A percentile compares a stretch with the other conserved stretches of the same genome.
Conservation (phyloP, 2,329 filamentous ascomycete species). For the Mariannaea elegans region DNA sequence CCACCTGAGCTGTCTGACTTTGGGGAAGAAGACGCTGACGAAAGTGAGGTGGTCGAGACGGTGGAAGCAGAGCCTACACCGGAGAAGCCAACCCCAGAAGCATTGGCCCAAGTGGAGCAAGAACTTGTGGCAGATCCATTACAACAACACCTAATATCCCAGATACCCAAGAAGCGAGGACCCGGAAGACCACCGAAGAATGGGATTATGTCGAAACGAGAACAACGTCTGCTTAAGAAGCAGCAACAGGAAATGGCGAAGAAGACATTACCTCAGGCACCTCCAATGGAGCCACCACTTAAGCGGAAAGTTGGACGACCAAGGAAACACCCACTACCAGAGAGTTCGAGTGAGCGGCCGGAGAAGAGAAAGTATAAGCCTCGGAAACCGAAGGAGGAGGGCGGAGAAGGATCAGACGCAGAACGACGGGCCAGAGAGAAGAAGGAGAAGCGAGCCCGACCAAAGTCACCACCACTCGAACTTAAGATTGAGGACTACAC, state of each 20-base stretch:
- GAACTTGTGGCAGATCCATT: slow-evolving; percentile 45
- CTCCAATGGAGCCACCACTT: slow-evolving; percentile 58
- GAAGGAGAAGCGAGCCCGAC: slow-evolving; percentile 66
- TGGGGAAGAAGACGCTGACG: slow-evolving; percentile 48
- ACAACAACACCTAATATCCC: slow-evolving; percentile 49
- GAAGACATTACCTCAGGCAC: slow-evolving; percentile 59
- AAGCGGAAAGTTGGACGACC: slow-evolving; percentile 74
- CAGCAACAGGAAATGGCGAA: slow-evolving; percentile 57
- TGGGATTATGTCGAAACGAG: slow-evolving; percentile 83
- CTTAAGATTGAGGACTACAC: slow-evolving; percentile 65
- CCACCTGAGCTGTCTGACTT: slow-evolving; percentile 52
- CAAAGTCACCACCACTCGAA: slow-evolving; percentile 68
- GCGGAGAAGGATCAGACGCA: slow-evolving; percentile 64
- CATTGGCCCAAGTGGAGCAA: slow-evolving; percentile 39
- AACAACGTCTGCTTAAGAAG: slow-evolving; percentile 72
- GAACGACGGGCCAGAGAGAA: slow-evolving; percentile 65
- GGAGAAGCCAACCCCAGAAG: slow-evolving; percentile 37
- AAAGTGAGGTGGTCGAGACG: slow-evolving; percentile 40
- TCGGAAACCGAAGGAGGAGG: slow-evolving; percentile 64
- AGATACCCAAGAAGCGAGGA: slow-evolving; percentile 73
- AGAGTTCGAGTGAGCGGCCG: slow-evolving; percentile 61
- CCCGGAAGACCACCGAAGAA: slow-evolving; percentile 86
- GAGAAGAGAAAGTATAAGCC: slow-evolving; percentile 75
- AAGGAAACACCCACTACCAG: slow-evolving; percentile 68
- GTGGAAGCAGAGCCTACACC: slow-evolving; percentile 34